Evolutionary conservation across 2,329 filamentous ascomycete species (phyloP).

Genomic region (Aurifilum marmelostoma): DNA sequence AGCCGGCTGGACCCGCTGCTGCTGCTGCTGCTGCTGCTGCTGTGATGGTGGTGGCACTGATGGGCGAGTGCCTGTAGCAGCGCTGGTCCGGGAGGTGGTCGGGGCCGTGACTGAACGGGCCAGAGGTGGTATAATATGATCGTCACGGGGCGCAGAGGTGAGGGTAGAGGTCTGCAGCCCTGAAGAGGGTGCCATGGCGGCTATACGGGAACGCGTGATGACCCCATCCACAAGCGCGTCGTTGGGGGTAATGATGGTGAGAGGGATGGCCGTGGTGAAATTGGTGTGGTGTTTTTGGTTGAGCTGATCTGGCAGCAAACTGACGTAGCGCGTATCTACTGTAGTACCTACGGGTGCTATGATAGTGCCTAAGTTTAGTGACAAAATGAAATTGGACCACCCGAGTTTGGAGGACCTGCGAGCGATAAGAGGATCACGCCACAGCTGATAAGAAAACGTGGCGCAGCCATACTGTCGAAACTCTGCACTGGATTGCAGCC

Average conservation of each 20-base stretch:
- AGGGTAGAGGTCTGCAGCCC: constrained; percentile 35
- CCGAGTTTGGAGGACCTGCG: neutral
- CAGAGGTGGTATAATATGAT: constrained; percentile 36
- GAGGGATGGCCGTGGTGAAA: neutral
- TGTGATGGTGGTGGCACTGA: neutral
- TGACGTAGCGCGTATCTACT: neutral
- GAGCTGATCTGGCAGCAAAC: neutral
- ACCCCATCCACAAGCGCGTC: constrained; percentile 21
- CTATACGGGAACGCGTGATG: constrained; percentile 18
- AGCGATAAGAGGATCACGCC: neutral
- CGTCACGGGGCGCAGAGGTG: neutral
- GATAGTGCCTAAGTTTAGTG: neutral
- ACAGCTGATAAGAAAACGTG: neutral
- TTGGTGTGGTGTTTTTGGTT: neutral
- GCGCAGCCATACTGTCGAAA: no score
- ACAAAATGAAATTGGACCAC: neutral
- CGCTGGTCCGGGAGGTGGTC: constrained; percentile 33
- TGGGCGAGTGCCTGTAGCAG: neutral
- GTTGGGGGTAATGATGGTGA: neutral
- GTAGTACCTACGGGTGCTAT: neutral
- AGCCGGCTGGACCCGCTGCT: constrained; percentile 1
- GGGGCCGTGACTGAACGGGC: constrained; percentile 48
- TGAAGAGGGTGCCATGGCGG: constrained; percentile 38
- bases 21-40: neutral
- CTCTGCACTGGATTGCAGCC: no score